phyloP scores from a whole-genome alignment of 2,329 filamentous ascomycete species.

The Leptographium procerum region DNA sequence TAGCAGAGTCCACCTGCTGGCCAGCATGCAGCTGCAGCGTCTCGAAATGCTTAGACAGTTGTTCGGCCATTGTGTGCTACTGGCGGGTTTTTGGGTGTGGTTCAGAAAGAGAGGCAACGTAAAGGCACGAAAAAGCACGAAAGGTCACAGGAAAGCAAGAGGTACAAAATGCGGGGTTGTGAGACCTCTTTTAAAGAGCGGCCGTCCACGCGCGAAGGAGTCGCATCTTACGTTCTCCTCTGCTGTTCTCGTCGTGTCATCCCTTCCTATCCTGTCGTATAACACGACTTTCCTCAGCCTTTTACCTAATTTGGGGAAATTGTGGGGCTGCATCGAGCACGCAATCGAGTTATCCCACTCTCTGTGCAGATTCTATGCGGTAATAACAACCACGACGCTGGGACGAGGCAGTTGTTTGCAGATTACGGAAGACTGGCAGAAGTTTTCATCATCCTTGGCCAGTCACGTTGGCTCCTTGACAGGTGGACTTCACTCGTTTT shows the following conservation, averaged over 20 bases:
- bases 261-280: not conserved
- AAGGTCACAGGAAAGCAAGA: not conserved
- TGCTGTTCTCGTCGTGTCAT: not conserved
- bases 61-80: conserved; percentile 27
- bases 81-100: no score
- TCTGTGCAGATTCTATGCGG: not conserved
- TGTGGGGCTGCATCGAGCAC: not conserved
- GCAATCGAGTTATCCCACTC: not conserved
- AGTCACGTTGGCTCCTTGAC: not conserved
- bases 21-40: conserved; percentile 79
- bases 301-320: not conserved
- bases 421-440: not conserved
- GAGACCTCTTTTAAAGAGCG: not conserved
- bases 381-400: not conserved
- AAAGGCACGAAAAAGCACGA: not conserved
- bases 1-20: conserved; percentile 67
- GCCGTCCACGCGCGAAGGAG: not conserved
- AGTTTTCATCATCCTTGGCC: not conserved
- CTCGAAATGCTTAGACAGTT: conserved; percentile 56
- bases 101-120: not conserved
- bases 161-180: not conserved
- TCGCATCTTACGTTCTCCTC: not conserved
- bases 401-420: not conserved
- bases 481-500: not conserved
- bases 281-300: not conserved